Conservation (phyloP, 352 stramenopile genomes). For the Phytophthora europaea region DNA sequence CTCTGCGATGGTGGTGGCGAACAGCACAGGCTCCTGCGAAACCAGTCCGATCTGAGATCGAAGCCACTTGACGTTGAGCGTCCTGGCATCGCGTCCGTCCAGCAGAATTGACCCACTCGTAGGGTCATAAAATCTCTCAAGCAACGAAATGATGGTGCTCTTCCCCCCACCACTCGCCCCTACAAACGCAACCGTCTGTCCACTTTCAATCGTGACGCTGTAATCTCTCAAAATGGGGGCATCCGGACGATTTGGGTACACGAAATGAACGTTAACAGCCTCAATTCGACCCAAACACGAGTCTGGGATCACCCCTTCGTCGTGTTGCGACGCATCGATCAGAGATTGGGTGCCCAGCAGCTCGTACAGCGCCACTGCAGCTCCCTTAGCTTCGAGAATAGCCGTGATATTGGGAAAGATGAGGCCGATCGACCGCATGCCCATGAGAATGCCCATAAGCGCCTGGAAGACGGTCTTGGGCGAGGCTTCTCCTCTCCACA, state of each 20-base stretch:
- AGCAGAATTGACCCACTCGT: conserved; percentile 69
- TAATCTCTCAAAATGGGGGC: conserved; percentile 31
- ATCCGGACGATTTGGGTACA: conserved; percentile 30
- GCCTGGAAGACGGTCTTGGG: conserved; percentile 33
- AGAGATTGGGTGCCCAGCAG: background rate
- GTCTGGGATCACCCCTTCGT: conserved; percentile 2
- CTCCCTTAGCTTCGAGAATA: conserved; percentile 21
- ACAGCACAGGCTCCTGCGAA: conserved; percentile 84
- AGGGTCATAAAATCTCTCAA: conserved; percentile 90
- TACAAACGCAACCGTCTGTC: conserved; percentile 26
- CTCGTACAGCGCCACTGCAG: background rate
- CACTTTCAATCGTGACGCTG: conserved; percentile 24
- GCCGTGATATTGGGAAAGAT: conserved; percentile 41
- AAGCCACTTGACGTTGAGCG: conserved; percentile 12
- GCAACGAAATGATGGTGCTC: conserved; percentile 54
- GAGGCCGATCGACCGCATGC: conserved; percentile 30
- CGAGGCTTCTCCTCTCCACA: conserved; percentile 17
- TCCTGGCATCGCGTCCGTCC: conserved; percentile 68
- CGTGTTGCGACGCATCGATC: background rate
- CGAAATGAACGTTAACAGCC: conserved; percentile 20
- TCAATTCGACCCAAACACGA: conserved; percentile 12
- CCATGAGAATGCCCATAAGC: conserved; percentile 39
- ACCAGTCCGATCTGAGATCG: conserved; percentile 51
- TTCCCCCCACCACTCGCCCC: conserved; percentile 33
- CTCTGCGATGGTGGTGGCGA: conserved; percentile 79